A percentile compares a stretch with the other conserved stretches of the same genome.
These are phyloP conservation scores for Monosporascus sp. DNA, from an alignment of 2,329 filamentous ascomycete genomes.

Conservation along the genomic window DNA sequence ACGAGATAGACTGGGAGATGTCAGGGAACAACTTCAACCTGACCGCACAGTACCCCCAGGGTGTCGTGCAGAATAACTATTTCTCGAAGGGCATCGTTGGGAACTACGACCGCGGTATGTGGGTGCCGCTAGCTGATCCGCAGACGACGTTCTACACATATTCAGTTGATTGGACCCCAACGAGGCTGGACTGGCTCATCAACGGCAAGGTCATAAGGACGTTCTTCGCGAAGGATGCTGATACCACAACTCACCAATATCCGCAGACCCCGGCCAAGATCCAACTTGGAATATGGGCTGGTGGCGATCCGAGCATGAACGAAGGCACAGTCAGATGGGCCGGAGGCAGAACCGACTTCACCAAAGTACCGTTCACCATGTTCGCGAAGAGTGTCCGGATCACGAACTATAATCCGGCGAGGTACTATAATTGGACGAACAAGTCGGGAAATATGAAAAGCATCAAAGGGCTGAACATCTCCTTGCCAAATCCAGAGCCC, in stretches of 20 bases:
- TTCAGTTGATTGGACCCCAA: conserved; percentile 14
- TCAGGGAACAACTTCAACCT: conserved; percentile 15
- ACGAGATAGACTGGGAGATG: conserved; percentile 18
- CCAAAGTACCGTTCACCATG: conserved; percentile 9
- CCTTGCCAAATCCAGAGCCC: conserved; percentile 1
- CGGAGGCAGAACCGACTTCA: conserved; percentile 12
- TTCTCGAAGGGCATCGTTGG: conserved; percentile 11
- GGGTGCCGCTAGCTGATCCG: conserved; percentile 5
- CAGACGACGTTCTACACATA: conserved; percentile 14
- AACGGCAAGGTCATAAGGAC: conserved; percentile 12
- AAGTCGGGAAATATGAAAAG: conserved; percentile 8
- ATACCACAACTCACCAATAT: conserved; percentile 7
- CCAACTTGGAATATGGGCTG: conserved; percentile 14
- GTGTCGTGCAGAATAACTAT: conserved; percentile 11
- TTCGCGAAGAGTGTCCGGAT: conserved; percentile 13
- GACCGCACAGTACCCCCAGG: conserved; percentile 7
- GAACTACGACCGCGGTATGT: conserved; percentile 6
- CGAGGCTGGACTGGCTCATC: conserved; percentile 10
- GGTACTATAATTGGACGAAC: conserved; percentile 13
- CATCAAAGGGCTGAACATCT: conserved; percentile 6
- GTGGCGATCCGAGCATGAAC: conserved; percentile 10
- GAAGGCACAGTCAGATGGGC: conserved; percentile 12
- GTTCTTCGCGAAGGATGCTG: conserved; percentile 6
- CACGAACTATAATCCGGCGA: conserved; percentile 15
- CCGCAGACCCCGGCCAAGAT: conserved; percentile 14